Percentiles rank a stretch among this genome's conserved stretches.
Conservation (phyloP, 169 alveolate genomes). For the Plasmodium berghei region DNA sequence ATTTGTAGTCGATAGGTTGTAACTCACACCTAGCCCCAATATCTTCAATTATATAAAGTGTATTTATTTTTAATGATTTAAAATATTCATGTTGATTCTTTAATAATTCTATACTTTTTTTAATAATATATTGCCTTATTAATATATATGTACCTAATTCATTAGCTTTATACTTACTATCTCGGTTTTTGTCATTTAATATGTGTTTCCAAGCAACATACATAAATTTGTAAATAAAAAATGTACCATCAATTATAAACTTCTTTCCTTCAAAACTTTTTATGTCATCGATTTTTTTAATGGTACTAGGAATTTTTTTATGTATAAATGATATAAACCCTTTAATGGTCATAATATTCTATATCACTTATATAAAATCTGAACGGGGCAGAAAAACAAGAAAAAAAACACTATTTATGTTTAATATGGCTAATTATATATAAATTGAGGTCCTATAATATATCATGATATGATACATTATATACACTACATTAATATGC, state of each 20-base stretch:
- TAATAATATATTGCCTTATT: constrained; percentile 64
- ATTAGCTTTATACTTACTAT: constrained; percentile 36
- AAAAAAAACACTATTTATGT: too few species aligned
- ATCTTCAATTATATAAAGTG: constrained; percentile 74
- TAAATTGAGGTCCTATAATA: too few species aligned
- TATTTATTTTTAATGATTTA: constrained; percentile 63
- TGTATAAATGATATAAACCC: constrained; percentile 63
- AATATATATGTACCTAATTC: constrained; percentile 51
- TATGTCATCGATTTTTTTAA: constrained; percentile 69
- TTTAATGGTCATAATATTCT: constrained; percentile 75
- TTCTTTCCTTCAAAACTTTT: constrained; percentile 68
- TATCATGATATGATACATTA: too few species aligned
- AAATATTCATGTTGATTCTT: constrained; percentile 73
- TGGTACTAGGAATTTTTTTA: constrained; percentile 73
- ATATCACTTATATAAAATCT: background rate
- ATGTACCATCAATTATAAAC: constrained; percentile 73
- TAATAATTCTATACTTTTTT: constrained; percentile 60
- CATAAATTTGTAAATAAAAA: constrained; percentile 71
- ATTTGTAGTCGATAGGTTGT: constrained; percentile 70
- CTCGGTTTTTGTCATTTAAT: constrained; percentile 66
- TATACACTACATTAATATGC: too few species aligned
- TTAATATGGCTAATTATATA: too few species aligned
- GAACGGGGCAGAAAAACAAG: background rate
- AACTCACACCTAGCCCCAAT: constrained; percentile 74
- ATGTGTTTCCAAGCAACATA: constrained; percentile 76